Evolutionary conservation across 305 asterid species (phyloP).

Genomic region (Fraxinus latifolia): DNA sequence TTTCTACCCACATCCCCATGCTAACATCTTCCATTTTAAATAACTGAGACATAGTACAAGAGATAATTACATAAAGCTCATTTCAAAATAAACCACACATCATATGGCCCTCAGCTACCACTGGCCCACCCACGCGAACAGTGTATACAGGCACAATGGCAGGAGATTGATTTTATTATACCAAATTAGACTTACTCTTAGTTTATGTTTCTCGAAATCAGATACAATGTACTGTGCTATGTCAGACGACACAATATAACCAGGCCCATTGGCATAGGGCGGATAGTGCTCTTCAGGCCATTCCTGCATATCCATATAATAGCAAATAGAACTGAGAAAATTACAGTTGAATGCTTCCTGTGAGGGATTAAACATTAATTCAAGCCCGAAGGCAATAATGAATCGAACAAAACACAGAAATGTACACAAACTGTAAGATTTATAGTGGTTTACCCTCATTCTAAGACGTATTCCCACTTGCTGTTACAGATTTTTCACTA

Average conservation of each 20-base stretch:
- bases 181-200: constrained; percentile 53
- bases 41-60: constrained; percentile 44
- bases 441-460: not conserved
- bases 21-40: constrained; percentile 99
- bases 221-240: constrained; percentile 55
- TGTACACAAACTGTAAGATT: not conserved
- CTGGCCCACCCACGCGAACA: not conserved
- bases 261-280: constrained; percentile 91
- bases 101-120: not conserved
- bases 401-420: not conserved
- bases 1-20: constrained; percentile 99
- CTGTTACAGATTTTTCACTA: not conserved
- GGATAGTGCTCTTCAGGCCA: constrained; percentile 96
- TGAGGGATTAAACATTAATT: not conserved
- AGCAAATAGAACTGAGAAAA: constrained; percentile 19
- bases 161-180: not conserved
- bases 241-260: constrained; percentile 76
- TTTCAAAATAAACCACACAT: not conserved
- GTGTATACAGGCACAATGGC: not conserved
- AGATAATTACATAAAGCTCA: constrained; percentile 1
- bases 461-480: not conserved
- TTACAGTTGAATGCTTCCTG: not conserved
- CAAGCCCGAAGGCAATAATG: not conserved
- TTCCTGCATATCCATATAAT: constrained; percentile 55
- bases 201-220: constrained; percentile 76